These are phyloP conservation scores for Ceratobasidium sp. DNA, from an alignment of 1,284 basidiomycete genomes.

Conservation along the genomic window DNA sequence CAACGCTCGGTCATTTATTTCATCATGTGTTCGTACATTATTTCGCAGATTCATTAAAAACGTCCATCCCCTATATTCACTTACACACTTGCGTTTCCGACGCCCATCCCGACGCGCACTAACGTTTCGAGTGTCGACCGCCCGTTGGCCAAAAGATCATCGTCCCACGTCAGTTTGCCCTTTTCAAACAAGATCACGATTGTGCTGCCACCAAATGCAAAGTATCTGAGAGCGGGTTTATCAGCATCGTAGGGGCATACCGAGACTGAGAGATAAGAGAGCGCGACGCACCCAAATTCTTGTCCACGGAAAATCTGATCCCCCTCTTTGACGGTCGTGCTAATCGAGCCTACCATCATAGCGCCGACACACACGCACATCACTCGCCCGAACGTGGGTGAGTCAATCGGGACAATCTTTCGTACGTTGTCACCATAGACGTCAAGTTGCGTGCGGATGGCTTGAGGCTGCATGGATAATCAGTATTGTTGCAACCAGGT, in stretches of 20 bases:
- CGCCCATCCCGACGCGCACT: slow-evolving; percentile 86
- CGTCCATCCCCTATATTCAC: neutral
- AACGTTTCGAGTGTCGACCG: slow-evolving; percentile 85
- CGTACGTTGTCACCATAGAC: slow-evolving; percentile 95
- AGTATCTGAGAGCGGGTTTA: slow-evolving; percentile 62
- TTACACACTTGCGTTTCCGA: slow-evolving; percentile 62
- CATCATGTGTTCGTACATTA: slow-evolving; percentile 25
- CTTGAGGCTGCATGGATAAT: slow-evolving; percentile 70
- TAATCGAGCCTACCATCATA: slow-evolving; percentile 94
- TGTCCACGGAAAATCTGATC: slow-evolving; percentile 82
- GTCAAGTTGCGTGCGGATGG: slow-evolving; percentile 79
- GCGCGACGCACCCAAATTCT: slow-evolving; percentile 72
- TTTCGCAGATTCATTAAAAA: slow-evolving; percentile 23
- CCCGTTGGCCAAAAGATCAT: slow-evolving; percentile 90
- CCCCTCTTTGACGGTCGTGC: slow-evolving; percentile 86
- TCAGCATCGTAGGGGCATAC: neutral
- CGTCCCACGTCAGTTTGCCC: slow-evolving; percentile 85
- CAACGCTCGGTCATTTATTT: neutral
- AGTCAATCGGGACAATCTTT: slow-evolving; percentile 90
- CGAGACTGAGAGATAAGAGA: too few relatives aligned
- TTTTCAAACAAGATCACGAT: slow-evolving; percentile 89
- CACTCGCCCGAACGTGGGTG: slow-evolving; percentile 85
- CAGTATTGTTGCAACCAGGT: neutral
- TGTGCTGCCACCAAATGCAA: slow-evolving; percentile 94
- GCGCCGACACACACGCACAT: slow-evolving; percentile 91